Evolutionary conservation across 2,329 filamentous ascomycete species (phyloP).

Genomic region (Zasmidium citrigriseum): DNA sequence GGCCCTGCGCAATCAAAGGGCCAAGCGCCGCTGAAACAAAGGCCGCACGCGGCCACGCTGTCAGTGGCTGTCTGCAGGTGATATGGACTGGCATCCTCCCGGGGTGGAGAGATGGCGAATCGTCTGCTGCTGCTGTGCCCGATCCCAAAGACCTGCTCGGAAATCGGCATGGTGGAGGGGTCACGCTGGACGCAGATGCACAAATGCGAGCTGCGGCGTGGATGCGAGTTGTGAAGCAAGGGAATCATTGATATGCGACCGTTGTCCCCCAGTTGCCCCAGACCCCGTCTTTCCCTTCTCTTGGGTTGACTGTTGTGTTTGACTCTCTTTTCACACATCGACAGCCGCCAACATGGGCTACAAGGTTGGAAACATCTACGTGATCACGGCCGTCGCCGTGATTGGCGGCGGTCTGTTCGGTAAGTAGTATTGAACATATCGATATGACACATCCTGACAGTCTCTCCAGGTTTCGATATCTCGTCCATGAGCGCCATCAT

Average conservation of each 20-base stretch:
- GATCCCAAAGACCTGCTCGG: background rate
- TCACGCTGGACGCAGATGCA: constrained; percentile 5
- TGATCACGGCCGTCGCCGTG: constrained; percentile 57
- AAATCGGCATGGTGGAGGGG: constrained; percentile 6
- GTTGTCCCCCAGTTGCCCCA: background rate
- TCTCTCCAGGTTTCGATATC: constrained; percentile 67
- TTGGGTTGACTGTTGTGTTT: background rate
- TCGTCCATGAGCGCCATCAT: constrained; percentile 65
- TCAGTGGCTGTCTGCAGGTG: background rate
- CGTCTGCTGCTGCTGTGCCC: background rate
- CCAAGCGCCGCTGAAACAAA: background rate
- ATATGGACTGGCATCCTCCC: constrained; percentile 6
- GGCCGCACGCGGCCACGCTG: background rate
- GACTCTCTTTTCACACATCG: background rate
- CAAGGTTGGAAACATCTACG: constrained; percentile 55
- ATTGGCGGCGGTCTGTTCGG: constrained; percentile 67
- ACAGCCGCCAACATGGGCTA: background rate
- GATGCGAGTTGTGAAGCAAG: constrained; percentile 1
- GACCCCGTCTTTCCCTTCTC: background rate
- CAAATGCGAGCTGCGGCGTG: constrained; percentile 3
- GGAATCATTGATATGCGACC: background rate
- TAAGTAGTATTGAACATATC: background rate
- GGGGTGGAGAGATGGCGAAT: constrained; percentile 5
- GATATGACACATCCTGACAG: background rate
- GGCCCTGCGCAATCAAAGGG: constrained; percentile 1